A percentile compares a stretch with the other conserved stretches of the same genome.
Evolutionary conservation across 768 basidiomycete genomes (phyloP).

Genomic region (Lactarius indigo): DNA sequence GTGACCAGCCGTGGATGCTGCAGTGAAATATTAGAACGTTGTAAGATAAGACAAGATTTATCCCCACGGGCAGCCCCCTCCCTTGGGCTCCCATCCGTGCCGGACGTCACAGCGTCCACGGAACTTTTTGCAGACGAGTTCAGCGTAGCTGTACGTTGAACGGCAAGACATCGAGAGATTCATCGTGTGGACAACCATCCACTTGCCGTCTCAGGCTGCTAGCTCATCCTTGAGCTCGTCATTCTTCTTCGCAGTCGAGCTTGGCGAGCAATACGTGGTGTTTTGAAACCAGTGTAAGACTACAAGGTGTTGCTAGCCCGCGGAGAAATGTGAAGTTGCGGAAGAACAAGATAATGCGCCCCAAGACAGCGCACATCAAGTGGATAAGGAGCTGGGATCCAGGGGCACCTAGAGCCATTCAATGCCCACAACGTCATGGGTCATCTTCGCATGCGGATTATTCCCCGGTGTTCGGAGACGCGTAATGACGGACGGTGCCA

Average conservation of each 20-base stretch:
- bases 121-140: conserved; percentile 42
- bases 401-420: conserved; percentile 56
- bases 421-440: conserved; percentile 65
- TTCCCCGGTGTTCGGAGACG: conserved; percentile 64
- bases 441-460: conserved; percentile 74
- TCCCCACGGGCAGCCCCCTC: conserved; percentile 54
- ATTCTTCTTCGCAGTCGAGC: conserved; percentile 99
- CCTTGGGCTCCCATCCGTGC: conserved; percentile 52
- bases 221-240: no score
- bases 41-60: conserved; percentile 97
- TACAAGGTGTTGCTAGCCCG: conserved; percentile 63
- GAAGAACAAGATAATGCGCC: conserved; percentile 64
- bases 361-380: conserved; percentile 77
- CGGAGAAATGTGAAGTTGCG: conserved; percentile 42
- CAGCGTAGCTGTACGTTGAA: conserved; percentile 71
- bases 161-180: conserved; percentile 88
- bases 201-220: conserved; percentile 57
- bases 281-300: conserved; percentile 97
- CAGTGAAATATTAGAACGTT: conserved; percentile 63
- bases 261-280: conserved; percentile 98
- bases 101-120: conserved; percentile 70
- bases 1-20: no score
- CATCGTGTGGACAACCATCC: conserved; percentile 82
- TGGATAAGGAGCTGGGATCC: conserved; percentile 84
- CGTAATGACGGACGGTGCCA: no score